Conservation (phyloP, 495 filamentous ascomycete species). For the Penicillium samsonianum region DNA sequence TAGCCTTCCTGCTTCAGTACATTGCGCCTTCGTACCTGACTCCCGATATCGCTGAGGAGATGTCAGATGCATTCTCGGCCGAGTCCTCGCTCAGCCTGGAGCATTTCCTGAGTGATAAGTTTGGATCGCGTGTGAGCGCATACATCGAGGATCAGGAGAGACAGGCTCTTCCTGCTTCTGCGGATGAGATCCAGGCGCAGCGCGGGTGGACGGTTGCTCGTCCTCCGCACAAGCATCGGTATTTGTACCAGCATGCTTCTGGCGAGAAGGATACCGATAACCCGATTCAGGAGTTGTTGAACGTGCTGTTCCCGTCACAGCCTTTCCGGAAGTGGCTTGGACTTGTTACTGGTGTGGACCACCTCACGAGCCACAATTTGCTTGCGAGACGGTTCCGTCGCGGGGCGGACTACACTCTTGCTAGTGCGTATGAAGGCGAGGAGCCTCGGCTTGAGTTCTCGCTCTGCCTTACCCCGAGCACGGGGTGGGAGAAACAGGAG, state of each 20-base stretch:
- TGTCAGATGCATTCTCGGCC: slow-evolving; percentile 75
- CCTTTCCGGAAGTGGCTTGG: slow-evolving; percentile 90
- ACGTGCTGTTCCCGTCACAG: slow-evolving; percentile 76
- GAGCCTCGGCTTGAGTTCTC: slow-evolving; percentile 85
- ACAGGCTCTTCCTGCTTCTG: slow-evolving; percentile 41
- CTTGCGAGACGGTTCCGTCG: slow-evolving; percentile 81
- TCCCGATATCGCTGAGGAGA: slow-evolving; percentile 83
- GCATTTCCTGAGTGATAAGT: slow-evolving; percentile 74
- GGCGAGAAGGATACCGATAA: slow-evolving; percentile 34
- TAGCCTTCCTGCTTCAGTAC: slow-evolving; percentile 86
- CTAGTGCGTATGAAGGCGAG: slow-evolving; percentile 74
- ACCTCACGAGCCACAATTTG: slow-evolving; percentile 61
- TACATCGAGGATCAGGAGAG: slow-evolving; percentile 69
- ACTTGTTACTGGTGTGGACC: slow-evolving; percentile 71
- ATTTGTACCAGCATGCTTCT: slow-evolving; percentile 69
- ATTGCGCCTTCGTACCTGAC: slow-evolving; percentile 90
- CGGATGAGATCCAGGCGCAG: slow-evolving; percentile 57
- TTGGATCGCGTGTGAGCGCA: slow-evolving; percentile 63
- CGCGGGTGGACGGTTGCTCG: slow-evolving; percentile 72
- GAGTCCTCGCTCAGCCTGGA: slow-evolving; percentile 80
- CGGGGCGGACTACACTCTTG: slow-evolving; percentile 89
- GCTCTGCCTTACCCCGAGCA: slow-evolving; percentile 76
- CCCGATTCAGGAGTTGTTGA: slow-evolving; percentile 75
- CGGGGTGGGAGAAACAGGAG: slow-evolving; percentile 79
- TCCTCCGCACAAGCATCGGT: slow-evolving; percentile 95